Evolutionary conservation across 257 asterid species (phyloP), one percentile per base, ranked within the genome.

Genomic region (Lycium barbarum): DNA sequence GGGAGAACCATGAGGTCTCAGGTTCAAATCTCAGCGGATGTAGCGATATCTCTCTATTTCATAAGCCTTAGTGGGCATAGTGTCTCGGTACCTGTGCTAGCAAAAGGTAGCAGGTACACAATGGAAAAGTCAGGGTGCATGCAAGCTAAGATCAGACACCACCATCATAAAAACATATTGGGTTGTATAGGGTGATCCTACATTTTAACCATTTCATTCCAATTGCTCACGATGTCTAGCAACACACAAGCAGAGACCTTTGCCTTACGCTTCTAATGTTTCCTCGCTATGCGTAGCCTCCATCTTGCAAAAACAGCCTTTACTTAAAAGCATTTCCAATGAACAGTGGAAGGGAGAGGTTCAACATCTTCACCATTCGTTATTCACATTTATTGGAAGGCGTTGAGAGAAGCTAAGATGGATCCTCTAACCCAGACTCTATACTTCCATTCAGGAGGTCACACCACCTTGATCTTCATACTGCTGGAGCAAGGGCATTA

Each of bases 381-480:
- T 58, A 18, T 58, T 22, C 22, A 15, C 68, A 62, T 62, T 20
- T 9, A 6, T 9, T 9, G 68, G 68, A n/a, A 62, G 36, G 35
- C 3, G 6, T 20, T 20, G 68, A 3, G 14, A 62, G 68, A 62
- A 62, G 68, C 36, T 62, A 20, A 62, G 68, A 9, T 20, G 11
- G 68, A 62, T 20, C 68, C 68, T 62, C 68, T 62, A 7, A 62
- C 9, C 68, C 68, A 62, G 36, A 62, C 68, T n/a, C 68, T 20
- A 20, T 9, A 62, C 36, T 62, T 20, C 36, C 68, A n/a, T 62
- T 62, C 36, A 20, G 11, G 36, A 62, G 36, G 36, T 20, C 36
- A n/a, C 68, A 62, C 68, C 68, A 20, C 67, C 67, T 61, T 20
- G 68, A 62, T 62, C 68, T 62, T 62, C 68, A 62, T 20, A 35